Conservation (phyloP, 805 yeast genomes). For the Candida hungchunana region DNA sequence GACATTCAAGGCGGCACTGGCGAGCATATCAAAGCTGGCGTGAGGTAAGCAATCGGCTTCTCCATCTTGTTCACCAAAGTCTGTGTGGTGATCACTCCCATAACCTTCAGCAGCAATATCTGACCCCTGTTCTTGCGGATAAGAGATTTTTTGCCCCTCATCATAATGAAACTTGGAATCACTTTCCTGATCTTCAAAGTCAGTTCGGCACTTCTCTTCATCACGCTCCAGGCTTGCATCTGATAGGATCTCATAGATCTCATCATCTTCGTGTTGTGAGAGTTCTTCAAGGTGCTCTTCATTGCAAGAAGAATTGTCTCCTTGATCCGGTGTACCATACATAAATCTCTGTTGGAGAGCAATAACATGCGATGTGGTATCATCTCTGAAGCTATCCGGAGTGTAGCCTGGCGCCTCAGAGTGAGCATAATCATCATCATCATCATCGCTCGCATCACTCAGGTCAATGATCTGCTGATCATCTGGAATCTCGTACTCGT, state of each 20-base stretch:
- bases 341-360: slow-evolving; percentile 13
- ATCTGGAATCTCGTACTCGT: background rate
- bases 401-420: slow-evolving; percentile 11
- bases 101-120: too few species aligned
- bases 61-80: too few species aligned
- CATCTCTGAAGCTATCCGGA: slow-evolving; percentile 12
- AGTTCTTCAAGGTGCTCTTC: slow-evolving; percentile 3
- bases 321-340: slow-evolving; percentile 10
- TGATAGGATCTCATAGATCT: background rate
- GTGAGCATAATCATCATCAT: slow-evolving; percentile 8
- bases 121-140: background rate
- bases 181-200: too few species aligned
- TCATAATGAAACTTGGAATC: too few species aligned
- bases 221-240: slow-evolving; percentile 1
- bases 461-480: slow-evolving; percentile 5
- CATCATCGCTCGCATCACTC: slow-evolving; percentile 7
- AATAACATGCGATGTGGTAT: slow-evolving; percentile 5
- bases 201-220: too few species aligned
- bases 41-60: too few species aligned
- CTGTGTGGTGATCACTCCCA: too few species aligned
- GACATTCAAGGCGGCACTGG: too few species aligned
- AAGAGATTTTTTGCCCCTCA: background rate
- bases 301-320: background rate
- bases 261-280: slow-evolving; percentile 6
- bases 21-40: too few species aligned